Evolutionary conservation across 306 rosid genomes (phyloP), one percentile per base, ranked within the genome.

Genomic region (Sicyos baderoa): DNA sequence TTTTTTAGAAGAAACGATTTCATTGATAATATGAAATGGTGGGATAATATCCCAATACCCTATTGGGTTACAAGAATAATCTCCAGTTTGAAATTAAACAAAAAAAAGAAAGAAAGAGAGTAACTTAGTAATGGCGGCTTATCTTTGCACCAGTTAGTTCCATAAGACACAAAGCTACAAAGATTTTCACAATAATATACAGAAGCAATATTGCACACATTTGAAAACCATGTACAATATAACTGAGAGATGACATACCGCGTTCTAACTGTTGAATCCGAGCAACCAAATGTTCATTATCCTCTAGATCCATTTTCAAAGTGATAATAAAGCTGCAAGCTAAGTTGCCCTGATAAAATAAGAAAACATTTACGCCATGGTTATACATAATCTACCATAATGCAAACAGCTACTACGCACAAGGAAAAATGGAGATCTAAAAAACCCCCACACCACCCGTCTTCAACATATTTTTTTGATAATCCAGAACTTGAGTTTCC

Each of bases 221-320:
- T 44, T 55, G 63, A 48, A 78, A 73, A 7, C 22, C 53, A 53
- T 66, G 18, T 19, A 40, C 51, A 32, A 35, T 16, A 76, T 27
- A 32, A 9, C 22, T 63, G 22, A 62, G 57, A 75, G 50, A 21
- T 27, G 10, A 69, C 68, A 71, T 81, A 93, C 98, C 98, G 13
- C 76, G 85, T 80, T 93, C 95, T 82, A 93, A 71, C 76, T 81
- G 89, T 72, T 73, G 86, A 75, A 87, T 89, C 54, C 88, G 93
- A 70, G 87, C 74, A 74, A 78, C 32, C 82, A 76, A 68, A 1
- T 90, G 71, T 8, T 83, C 91, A 61, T 25, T 76, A 9, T 72
- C 78, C 56, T 57, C 53, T 47, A 21, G 79, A 76, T 76, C 77
- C 86, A 82, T 64, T 44, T 51, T 17, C 10, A 50, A 51, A 50